A percentile compares a stretch with the other conserved stretches of the same genome.
Evolutionary conservation across 192 early-diverging fungal genomes (phyloP).

Genomic region (Obelidium mucronatum): DNA sequence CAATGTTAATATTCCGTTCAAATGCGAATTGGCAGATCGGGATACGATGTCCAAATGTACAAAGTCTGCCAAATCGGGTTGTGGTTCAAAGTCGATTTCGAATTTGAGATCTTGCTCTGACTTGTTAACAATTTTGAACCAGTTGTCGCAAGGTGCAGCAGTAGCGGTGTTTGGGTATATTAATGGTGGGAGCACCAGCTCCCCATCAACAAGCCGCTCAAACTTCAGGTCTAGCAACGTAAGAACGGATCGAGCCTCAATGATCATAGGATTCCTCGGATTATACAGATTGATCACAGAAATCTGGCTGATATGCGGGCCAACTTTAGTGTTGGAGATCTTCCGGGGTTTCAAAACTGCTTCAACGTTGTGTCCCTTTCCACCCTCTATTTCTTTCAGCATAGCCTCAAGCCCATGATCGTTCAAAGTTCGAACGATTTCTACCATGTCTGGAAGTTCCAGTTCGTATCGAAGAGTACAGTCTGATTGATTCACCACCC

Average conservation of each 20-base stretch:
- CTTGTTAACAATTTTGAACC: conserved; percentile 82
- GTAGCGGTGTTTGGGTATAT: conserved; percentile 66
- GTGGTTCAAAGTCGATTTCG: conserved; percentile 72
- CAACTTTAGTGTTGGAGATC: conserved; percentile 58
- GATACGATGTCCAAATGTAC: conserved; percentile 78
- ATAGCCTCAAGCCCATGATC: not conserved
- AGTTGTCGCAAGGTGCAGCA: conserved; percentile 73
- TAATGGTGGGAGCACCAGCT: conserved; percentile 75
- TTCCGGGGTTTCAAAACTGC: conserved; percentile 69
- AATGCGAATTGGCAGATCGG: conserved; percentile 81
- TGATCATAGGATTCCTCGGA: conserved; percentile 60
- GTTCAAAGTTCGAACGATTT: conserved; percentile 36
- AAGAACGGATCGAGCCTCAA: conserved; percentile 62
- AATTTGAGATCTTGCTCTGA: conserved; percentile 81
- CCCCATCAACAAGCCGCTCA: conserved; percentile 72
- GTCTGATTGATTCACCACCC: conserved; percentile 69
- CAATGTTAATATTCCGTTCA: conserved; percentile 71
- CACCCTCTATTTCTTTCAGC: conserved; percentile 41
- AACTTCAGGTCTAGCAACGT: conserved; percentile 78
- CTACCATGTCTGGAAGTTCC: conserved; percentile 56
- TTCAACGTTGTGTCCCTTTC: conserved; percentile 54
- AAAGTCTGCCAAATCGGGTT: conserved; percentile 65
- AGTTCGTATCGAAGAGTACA: conserved; percentile 69
- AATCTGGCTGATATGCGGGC: conserved; percentile 59
- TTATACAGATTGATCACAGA: conserved; percentile 72